Evolutionary conservation across 2,329 filamentous ascomycete species (phyloP), one percentile per base, ranked within the genome.

Genomic region (Colletotrichum horii): DNA sequence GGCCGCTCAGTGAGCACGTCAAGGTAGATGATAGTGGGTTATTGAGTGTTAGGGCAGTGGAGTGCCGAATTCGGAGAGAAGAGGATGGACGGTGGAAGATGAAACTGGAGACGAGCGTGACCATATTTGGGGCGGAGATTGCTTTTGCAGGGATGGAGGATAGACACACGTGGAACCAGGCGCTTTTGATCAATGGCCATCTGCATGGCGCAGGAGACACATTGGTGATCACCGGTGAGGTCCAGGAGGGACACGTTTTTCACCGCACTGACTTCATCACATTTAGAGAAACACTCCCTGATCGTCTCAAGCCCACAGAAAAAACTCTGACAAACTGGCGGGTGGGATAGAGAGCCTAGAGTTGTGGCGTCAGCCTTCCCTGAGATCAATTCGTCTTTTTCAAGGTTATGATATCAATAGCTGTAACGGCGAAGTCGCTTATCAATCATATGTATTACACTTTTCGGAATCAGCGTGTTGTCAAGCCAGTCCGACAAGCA

Each of bases 21-120:
- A 52, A 0, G n/a, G 43, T 52, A 0, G 43, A 52, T 0, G 1
- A 14, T 0, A 52, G 4, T 52, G 43, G 43, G 0, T 22, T 52
- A 0, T 12, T 52, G 43, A 52, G 12, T 22, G 43, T 52, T 0
- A 52, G 43, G 0, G 43, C n/a, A 0, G 43, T 22, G 43, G 43
- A 52, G n/a, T 52, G 43, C 43, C 0, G 43, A 0, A 22, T 52
- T 0, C 43, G 43, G 43, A 52, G 43, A 52, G 43, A 52, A 22
- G 43, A 52, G 0, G 43, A 52, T 22, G 43, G 43, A 14, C 43
- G 43, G n/a, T 52, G 43, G 43, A 52, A 52, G 43, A 52, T 52
- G 43, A 52, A 52, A 4, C 43, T 52, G 43, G n/a, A 14, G 6
- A 52, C 0, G 43, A 52, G 43, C 43, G 11, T 52, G 43, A 52